Base-by-base conservation (phyloP, 148 eudicot species). In the Dianthus caryophyllus region DNA sequence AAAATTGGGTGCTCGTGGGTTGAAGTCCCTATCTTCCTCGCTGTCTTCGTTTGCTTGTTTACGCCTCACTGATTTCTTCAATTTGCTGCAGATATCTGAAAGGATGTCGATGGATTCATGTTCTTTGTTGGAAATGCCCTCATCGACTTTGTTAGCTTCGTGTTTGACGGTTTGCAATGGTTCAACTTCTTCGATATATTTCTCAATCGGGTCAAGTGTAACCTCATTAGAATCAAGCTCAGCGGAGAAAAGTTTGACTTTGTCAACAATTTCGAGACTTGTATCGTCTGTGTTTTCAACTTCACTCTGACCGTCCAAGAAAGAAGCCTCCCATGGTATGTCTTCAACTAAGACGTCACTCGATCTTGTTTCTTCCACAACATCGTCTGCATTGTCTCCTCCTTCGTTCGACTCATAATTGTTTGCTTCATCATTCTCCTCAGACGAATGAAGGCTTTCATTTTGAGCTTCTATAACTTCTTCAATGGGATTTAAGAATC, bases 1-100 rank as follows among this genome's bases (percentile, higher is more conserved):
- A 75, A 78, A 89, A 72, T 87, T 89, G 20, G 97, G 96, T 30
- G 70, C 91, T 66, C 89, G 68, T 54, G 87, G 93, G 59, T 85
- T 85, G 83, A 92, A 92, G 12, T 67, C 67, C 68, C 70, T 81
- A 29, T 54, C 59, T 68, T 75, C 85, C 41, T 80, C 93, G 44
- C 8, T 21, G 0, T 76, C 77, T 20, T 85, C 70, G 2, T 31
- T 73, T 15, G 22, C 51, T 62, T 61, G 78, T 56, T 75, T 79
- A 70, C 79, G 7, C 67, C 76, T 81, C 27, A 47, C 70, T 41
- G 63, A 69, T 57, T 61, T 43, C 63, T 68, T 76, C 64, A 64
- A 73, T 71, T 69, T 81, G 65, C 16, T 71, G 14, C 62, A 61
- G 72, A 47, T 47, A 13, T 72, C 31, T 13, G 67, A 61, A 53